phyloP scores from a whole-genome alignment of 805 yeast genomes.

The Saccharomycopsis fibuligera region DNA sequence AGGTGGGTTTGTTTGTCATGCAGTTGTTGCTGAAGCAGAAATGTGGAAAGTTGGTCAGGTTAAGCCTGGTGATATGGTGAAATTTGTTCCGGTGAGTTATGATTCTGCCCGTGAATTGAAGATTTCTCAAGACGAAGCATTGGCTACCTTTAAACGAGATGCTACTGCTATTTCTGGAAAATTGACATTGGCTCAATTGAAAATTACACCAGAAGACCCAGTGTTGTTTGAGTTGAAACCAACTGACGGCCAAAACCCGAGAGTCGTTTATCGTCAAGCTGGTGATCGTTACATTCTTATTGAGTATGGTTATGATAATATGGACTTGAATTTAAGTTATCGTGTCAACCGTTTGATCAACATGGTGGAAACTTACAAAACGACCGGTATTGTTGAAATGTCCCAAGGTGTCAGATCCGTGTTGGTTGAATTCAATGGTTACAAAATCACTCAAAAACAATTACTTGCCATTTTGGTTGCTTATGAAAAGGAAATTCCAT shows the following conservation, averaged over 20 bases:
- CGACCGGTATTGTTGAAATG: conserved; percentile 87
- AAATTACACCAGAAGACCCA: conserved; percentile 55
- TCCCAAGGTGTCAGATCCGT: conserved; percentile 97
- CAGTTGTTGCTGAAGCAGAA: conserved; percentile 92
- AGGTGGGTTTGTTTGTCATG: conserved; percentile 97
- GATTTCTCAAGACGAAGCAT: conserved; percentile 48
- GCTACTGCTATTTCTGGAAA: too few species aligned
- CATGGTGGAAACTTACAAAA: conserved; percentile 55
- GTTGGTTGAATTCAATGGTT: conserved; percentile 73
- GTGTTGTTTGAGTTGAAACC: conserved; percentile 36
- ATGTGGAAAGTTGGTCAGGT: conserved; percentile 99
- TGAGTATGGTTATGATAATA: conserved; percentile 84
- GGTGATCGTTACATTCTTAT: conserved; percentile 91
- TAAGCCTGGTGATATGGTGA: conserved; percentile 84
- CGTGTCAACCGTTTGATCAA: conserved; percentile 79
- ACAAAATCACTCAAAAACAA: conserved; percentile 50
- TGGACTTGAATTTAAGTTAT: conserved; percentile 82
- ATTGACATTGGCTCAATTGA: conserved; percentile 24
- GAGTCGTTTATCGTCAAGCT: conserved; percentile 86
- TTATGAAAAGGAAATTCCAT: conserved; percentile 68
- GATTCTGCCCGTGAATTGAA: conserved; percentile 63
- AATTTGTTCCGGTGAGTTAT: conserved; percentile 71
- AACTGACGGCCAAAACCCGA: conserved; percentile 52
- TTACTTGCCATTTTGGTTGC: conserved; percentile 61
- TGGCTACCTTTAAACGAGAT: conserved; percentile 26